A percentile compares a stretch with the other conserved stretches of the same genome.
Conservation (phyloP, 1,284 basidiomycete species). For the Ustilago sp. region DNA sequence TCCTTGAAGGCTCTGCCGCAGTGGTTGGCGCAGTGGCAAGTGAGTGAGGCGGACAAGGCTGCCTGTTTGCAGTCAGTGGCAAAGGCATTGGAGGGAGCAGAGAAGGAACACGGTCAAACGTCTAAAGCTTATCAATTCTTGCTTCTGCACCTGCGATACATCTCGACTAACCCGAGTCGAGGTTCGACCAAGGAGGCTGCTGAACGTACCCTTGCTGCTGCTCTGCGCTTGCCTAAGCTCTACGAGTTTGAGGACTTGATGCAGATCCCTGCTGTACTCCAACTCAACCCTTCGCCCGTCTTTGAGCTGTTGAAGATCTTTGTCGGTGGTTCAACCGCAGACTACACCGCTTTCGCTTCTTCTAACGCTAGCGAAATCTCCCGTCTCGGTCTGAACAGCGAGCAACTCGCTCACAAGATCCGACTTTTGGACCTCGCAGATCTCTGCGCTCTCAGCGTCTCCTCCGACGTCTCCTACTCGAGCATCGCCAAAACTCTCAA, state of each 20-base stretch:
- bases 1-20: conserved; percentile 55
- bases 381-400: conserved; percentile 43
- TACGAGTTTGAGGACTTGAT: conserved; percentile 66
- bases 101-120: conserved; percentile 54
- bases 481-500: conserved; percentile 55
- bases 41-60: conserved; percentile 52
- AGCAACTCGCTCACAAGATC: conserved; percentile 61
- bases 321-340: conserved; percentile 51
- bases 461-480: conserved; percentile 61
- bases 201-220: conserved; percentile 59
- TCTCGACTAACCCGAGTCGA: conserved; percentile 36
- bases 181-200: conserved; percentile 41
- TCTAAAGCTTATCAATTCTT: conserved; percentile 61
- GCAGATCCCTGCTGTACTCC: conserved; percentile 53
- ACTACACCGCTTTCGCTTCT: conserved; percentile 49
- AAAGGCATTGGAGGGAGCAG: conserved; percentile 53
- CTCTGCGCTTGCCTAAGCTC: conserved; percentile 61
- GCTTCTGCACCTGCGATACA: conserved; percentile 63
- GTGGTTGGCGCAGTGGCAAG: conserved; percentile 66
- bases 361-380: conserved; percentile 29
- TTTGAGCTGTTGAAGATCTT: conserved; percentile 64
- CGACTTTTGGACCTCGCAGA: conserved; percentile 65
- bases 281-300: conserved; percentile 49
- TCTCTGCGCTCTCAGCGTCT: conserved; percentile 61
- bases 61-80: conserved; percentile 56